These are phyloP conservation scores for Begonia fuchsioides DNA, from an alignment of 306 rosid species.

Conservation along the genomic window DNA sequence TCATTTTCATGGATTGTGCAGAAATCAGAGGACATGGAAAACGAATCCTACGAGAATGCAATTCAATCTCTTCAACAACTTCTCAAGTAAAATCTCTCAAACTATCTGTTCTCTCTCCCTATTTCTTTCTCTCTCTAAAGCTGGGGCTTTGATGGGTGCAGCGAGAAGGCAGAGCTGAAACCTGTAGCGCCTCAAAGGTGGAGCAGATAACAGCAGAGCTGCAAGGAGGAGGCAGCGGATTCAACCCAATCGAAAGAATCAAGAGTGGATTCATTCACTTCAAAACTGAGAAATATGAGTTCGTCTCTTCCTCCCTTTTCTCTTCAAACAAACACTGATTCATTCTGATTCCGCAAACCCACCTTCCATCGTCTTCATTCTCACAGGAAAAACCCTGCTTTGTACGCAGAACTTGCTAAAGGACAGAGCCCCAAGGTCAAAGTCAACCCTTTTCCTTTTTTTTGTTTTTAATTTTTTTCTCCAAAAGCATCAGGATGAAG, in stretches of 20 bases:
- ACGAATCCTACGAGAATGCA: slow-evolving; percentile 67
- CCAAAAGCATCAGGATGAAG: too few species aligned
- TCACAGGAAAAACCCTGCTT: slow-evolving; percentile 61
- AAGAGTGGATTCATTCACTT: slow-evolving; percentile 61
- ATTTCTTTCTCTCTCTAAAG: too few species aligned
- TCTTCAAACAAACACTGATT: not conserved
- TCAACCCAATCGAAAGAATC: slow-evolving; percentile 65
- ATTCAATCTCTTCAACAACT: slow-evolving; percentile 69
- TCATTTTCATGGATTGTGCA: too few species aligned
- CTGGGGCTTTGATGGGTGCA: slow-evolving; percentile 7
- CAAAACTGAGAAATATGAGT: slow-evolving; percentile 98
- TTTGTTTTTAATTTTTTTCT: too few species aligned
- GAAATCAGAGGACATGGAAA: slow-evolving; percentile 71
- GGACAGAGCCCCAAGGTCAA: slow-evolving; percentile 87
- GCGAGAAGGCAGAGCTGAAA: slow-evolving; percentile 58
- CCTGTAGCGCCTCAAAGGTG: slow-evolving; percentile 61
- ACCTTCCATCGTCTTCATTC: too few species aligned
- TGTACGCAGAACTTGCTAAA: slow-evolving; percentile 76
- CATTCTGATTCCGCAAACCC: too few species aligned
- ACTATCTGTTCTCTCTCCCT: too few species aligned
- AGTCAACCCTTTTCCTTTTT: too few species aligned
- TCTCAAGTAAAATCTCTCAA: slow-evolving; percentile 31
- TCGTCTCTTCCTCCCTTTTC: slow-evolving; percentile 6
- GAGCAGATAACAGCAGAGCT: slow-evolving; percentile 66
- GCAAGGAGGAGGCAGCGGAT: slow-evolving; percentile 22